phyloP scores from a whole-genome alignment of 441 rosid species.

The Arabidopsis hybrid region DNA sequence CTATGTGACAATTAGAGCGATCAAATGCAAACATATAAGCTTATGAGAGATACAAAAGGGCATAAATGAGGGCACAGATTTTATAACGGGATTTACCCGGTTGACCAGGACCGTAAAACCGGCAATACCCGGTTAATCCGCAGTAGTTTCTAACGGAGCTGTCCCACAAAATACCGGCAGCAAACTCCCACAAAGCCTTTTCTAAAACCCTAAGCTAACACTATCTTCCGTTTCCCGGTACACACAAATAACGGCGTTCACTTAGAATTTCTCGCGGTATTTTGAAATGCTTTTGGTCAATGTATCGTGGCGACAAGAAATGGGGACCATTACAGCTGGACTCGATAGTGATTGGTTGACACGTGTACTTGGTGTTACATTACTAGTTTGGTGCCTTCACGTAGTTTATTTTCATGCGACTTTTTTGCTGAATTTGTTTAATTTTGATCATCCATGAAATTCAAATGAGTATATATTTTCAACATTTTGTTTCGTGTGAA shows the following conservation, averaged over 20 bases:
- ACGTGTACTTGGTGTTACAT: slow-evolving; percentile 59
- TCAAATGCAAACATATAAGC: neutral
- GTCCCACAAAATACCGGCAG: slow-evolving; percentile 64
- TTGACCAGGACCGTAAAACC: slow-evolving; percentile 40
- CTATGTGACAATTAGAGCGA: neutral
- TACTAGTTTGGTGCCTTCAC: slow-evolving; percentile 64
- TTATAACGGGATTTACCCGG: slow-evolving; percentile 48
- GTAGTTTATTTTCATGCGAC: slow-evolving; percentile 34
- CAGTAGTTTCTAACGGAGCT: slow-evolving; percentile 61
- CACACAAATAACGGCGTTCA: slow-evolving; percentile 55
- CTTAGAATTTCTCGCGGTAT: slow-evolving; percentile 42
- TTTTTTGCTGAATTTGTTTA: slow-evolving; percentile 37
- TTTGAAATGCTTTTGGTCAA: slow-evolving; percentile 39
- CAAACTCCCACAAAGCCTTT: slow-evolving; percentile 40
- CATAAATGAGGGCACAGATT: slow-evolving; percentile 38
- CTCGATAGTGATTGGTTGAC: slow-evolving; percentile 52
- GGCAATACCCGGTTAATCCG: slow-evolving; percentile 55
- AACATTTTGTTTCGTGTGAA: slow-evolving; percentile 33
- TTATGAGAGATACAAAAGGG: neutral
- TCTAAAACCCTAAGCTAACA: slow-evolving; percentile 37
- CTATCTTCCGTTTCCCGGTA: slow-evolving; percentile 54
- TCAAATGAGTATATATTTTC: slow-evolving; percentile 34
- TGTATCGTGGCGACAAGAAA: slow-evolving; percentile 17
- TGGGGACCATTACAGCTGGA: slow-evolving; percentile 65
- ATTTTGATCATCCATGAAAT: slow-evolving; percentile 35